Base-by-base conservation (phyloP, 805 yeast species). In the Pichia kluyveri region DNA sequence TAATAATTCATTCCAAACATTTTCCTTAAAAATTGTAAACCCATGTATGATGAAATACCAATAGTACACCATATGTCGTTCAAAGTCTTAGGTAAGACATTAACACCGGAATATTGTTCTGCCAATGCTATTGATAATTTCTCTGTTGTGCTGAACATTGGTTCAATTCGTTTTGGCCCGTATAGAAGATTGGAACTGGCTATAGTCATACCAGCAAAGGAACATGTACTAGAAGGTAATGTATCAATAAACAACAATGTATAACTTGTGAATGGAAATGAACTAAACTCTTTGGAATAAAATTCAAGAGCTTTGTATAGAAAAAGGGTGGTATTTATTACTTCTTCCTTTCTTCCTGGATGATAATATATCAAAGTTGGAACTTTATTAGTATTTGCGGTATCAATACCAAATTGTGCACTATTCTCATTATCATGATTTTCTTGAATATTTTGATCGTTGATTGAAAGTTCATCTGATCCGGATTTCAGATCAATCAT, bases 51-150 rank as follows among this genome's bases (percentile, higher is more conserved):
- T 0, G 96, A 76, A 50, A 93, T 80, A 3, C 98, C 99, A 30
- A 85, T 67, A 1, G 90, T 83, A 53, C 91, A 77, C 99, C 99
- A 93, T 8, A 86, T 55, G 62, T 93, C 96, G 55, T 85, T 79
- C 60, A 81, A 76, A 0, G 81, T 75, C 46, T 75, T 75, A 0
- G 98, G 96, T 3, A 88, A 82, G 18, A 93, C 87, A 61, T 86
- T 87, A 36, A 93, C 82, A 17, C 97, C 96, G 0, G 95, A 78
- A 95, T 97, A 93, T 62, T 93, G 99, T 5, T 79, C 76, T 0
- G 98, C 84, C 19, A 93, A 64, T 0, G 86, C 81, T 48, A 79
- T 76, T 0, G 91, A 73, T 4, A 93, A 62, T 0, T 69, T 61
- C 51, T 86, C 88, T 0, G 96, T 86, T 2, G 79, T 75, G 0